A percentile compares a stretch with the other conserved stretches of the same genome.
Conservation (phyloP, 345 rosid genomes). For the Syzygium jambos region DNA sequence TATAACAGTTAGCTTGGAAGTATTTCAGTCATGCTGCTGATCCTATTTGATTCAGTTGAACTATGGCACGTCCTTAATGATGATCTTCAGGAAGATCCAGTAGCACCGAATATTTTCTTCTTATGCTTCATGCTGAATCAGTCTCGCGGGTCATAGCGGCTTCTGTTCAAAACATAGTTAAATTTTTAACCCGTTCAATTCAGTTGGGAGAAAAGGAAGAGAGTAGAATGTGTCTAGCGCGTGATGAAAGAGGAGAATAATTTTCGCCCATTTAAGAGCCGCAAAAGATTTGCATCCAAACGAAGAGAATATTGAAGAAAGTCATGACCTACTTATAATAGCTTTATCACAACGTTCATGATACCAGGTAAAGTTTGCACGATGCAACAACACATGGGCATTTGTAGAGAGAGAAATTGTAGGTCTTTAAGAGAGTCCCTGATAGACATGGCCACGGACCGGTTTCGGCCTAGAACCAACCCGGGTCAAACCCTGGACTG, state of each 20-base stretch:
- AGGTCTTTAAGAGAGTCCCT: not conserved
- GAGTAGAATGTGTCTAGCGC: not conserved
- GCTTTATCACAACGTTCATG: not conserved
- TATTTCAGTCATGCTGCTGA: not conserved
- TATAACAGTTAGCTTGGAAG: not conserved
- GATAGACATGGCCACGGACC: not conserved
- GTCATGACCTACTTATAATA: not conserved
- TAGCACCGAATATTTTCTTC: not conserved
- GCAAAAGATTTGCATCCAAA: not conserved
- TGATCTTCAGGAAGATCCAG: not conserved
- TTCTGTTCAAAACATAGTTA: not conserved
- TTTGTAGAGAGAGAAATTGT: not conserved
- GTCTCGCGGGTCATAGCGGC: not conserved
- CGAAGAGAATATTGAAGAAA: not conserved
- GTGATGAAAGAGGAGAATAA: not conserved
- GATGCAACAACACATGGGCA: not conserved
- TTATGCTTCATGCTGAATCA: not conserved
- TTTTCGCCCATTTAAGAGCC: not conserved
- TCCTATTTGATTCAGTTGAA: not conserved
- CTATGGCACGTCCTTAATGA: no score
- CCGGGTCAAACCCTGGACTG: no score
- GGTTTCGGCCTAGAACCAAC: no score
- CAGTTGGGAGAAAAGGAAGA: not conserved
- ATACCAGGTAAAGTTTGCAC: not conserved
- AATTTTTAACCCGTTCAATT: not conserved